Evolutionary conservation across 257 asterid species (phyloP), one percentile per base, ranked within the genome.

Genomic region (Apocynum venetum): DNA sequence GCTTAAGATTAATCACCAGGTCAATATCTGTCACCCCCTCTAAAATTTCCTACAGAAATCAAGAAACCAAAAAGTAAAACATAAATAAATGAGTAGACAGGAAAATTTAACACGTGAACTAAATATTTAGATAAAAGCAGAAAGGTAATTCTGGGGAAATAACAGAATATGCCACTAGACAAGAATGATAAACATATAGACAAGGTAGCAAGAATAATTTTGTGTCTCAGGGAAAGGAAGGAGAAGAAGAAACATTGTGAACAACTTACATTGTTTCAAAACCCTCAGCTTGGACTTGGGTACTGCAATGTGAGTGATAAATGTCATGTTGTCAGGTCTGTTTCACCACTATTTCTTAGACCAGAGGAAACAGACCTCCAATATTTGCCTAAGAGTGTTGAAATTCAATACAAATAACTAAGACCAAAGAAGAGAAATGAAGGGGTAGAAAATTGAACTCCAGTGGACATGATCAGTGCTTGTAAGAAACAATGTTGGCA

Each of bases 11-110:
- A 76, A 95, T 89, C 51, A 91, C 98, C 91, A 93, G 82, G 84
- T 93, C 98, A 76, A 95, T 93, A 77, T 91, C 87, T 15, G 94
- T 89, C 43, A 95, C 98, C 47, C 88, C 94, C 86, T 93, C 98
- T 77, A 95, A 79, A 61, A 95, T 95, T 90, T 95, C 98, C 98
- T 95, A 68, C 52, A 76, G 36, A 68, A 68, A 41, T 19, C 72
- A 46, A 25, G 48, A 46, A 60, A 78, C 44, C 74, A 41, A 77
- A 78, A 63, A 71, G 72, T 69, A 82, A 59, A 60, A 44, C 20
- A 17, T 35, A 17, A 57, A 61, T 46, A 40, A 47, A 60, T 65
- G 76, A 73, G 56, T 35, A 40, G 2, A 20, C 44, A 56, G 57
- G 44, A 47, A 52, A 69, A 49, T 51, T 79, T 56, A 31, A 44